Base-by-base conservation (phyloP, 2,329 filamentous ascomycete species). In the Chrysosporium queenslandicum region DNA sequence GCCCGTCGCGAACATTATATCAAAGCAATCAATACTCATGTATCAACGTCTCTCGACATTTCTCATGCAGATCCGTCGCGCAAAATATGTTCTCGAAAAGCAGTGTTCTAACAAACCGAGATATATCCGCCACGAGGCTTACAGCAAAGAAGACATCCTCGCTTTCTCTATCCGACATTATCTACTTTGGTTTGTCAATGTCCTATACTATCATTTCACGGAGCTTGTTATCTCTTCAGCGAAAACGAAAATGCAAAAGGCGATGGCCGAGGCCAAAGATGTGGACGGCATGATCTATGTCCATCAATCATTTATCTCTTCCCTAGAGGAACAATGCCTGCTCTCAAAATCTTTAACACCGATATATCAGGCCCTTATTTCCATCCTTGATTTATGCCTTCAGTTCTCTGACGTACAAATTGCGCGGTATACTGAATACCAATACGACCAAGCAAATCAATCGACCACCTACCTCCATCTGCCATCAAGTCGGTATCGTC, bases 281-380 rank as follows among this genome's bases (percentile, higher is more conserved):
- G 80, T 96, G 8, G 88, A 96, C 63, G 78, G 78, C 23, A 94
- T 96, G 86, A 82, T 89, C 23, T 68, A 69, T 1, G 75, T 82
- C 0, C 89, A 95, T 63, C 69, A 77, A 3, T 64, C 67, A 0
- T 91, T 85, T 60, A 71, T 85, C 41, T 75, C 74, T 41, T 76
- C 76, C 1, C 70, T 92, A 9, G 72, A 82, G 52, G 77, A 81
- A 29, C 82, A 87, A 57, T 80, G 85, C 8, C 78, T 92, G 21
- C 76, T 94, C 0, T 81, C 83, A 0, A 70, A 74, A 14, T 83
- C 82, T 50, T 69, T 95, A 3, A 74, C 76, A 14, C 83, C 85
- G 0, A 85, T 96, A 32, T 77, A 81, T 52, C 79, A 86, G 53
- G 81, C 81, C 12, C 78, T 94, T 16, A 73, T 91, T n/a, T 80